Evolutionary conservation across 2,329 filamentous ascomycete genomes (phyloP), one percentile per base, ranked within the genome.

Genomic region (Cordyceps tenuipes): DNA sequence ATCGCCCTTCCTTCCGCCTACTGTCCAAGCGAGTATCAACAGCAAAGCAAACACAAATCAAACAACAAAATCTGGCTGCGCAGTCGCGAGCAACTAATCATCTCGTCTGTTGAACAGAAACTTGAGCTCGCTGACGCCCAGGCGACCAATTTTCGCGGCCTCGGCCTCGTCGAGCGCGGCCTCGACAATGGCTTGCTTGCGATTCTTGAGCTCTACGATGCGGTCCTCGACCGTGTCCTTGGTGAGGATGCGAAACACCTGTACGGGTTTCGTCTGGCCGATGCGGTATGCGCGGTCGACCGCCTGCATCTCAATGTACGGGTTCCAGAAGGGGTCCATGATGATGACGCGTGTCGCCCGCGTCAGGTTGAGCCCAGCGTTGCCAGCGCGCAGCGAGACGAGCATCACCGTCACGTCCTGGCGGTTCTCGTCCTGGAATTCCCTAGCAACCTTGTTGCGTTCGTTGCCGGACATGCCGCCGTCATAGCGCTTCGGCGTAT

Each of bases 271-370:
- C 64, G 79, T 76, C 74, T 97, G 92, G 0, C 91, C 91, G 65
- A 96, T 92, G 10, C 92, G 88, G 72, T 96, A 88, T 2, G 91
- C 90, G 23, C 92, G 88, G 70, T 96, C 92, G 55, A 96, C 87
- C 4, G 92, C 92, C 73, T 97, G 92, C 73, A 91, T 90, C 74
- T 96, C 92, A 53, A 95, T 88, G 69, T 88, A 96, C 0, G 91
- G 92, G 64, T 96, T 97, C 90, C 91, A 96, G 75, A 95, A 96
- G 0, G 91, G 91, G 69, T 96, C 91, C 69, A 96, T 85, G 64
- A 96, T 89, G 71, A 97, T 90, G 65, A 96, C 90, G 64, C 91
- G 87, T 1, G 86, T 90, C 0, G 91, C 92, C 19, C 85, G 84
- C 44, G 88, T 90, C 23, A 97, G 80, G 68, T 97, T 97, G 50